Percentiles rank a stretch among this genome's conserved stretches.
Evolutionary conservation across 495 filamentous ascomycete genomes (phyloP).

Genomic region (Mytilinidion resinicola): DNA sequence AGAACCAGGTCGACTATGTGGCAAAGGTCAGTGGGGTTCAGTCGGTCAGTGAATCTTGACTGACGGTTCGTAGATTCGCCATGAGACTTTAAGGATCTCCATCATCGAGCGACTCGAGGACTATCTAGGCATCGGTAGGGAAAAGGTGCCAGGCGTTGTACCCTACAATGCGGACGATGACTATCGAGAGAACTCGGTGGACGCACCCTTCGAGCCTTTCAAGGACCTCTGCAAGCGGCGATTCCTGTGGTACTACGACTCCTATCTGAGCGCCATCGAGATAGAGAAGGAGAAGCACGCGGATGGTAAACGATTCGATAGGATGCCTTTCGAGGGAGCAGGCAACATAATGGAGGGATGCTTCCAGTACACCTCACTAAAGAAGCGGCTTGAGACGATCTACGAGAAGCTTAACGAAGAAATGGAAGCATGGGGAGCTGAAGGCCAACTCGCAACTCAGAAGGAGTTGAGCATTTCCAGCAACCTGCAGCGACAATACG

Average conservation of each 20-base stretch:
- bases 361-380: slow-evolving; percentile 76
- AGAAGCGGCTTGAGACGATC: slow-evolving; percentile 58
- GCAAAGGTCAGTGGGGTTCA: slow-evolving; percentile 59
- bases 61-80: slow-evolving; percentile 60
- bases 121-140: slow-evolving; percentile 56
- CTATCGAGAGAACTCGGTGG: slow-evolving; percentile 47
- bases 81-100: slow-evolving; percentile 82
- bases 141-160: slow-evolving; percentile 42
- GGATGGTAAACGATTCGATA: slow-evolving; percentile 56
- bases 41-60: not conserved
- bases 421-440: slow-evolving; percentile 59
- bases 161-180: slow-evolving; percentile 48
- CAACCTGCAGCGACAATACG: slow-evolving; percentile 74
- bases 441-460: slow-evolving; percentile 56
- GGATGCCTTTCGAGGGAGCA: slow-evolving; percentile 77
- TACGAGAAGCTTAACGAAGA: slow-evolving; percentile 65
- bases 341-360: slow-evolving; percentile 81
- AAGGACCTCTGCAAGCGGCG: slow-evolving; percentile 83
- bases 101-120: slow-evolving; percentile 81
- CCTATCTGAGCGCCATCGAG: slow-evolving; percentile 66
- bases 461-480: slow-evolving; percentile 70
- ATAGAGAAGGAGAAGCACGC: slow-evolving; percentile 53
- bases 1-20: slow-evolving; percentile 71
- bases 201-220: slow-evolving; percentile 67
- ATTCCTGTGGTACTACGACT: slow-evolving; percentile 93